A percentile compares a stretch with the other conserved stretches of the same genome.
Evolutionary conservation across 257 asterid species (phyloP).

Genomic region (Nemophila menziesii): DNA sequence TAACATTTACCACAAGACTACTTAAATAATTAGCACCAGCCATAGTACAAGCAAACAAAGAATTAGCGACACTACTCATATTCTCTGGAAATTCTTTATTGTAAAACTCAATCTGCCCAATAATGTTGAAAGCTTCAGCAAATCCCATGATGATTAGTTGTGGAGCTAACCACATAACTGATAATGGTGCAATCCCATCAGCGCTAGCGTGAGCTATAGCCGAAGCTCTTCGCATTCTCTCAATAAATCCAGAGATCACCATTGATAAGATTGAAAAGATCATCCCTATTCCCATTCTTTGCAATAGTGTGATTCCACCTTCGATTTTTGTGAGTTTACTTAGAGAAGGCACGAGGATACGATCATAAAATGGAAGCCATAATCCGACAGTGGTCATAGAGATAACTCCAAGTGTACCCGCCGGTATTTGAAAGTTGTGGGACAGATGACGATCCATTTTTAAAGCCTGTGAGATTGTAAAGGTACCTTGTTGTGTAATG

Average conservation of each 20-base stretch:
- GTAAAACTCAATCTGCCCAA: conserved; percentile 64
- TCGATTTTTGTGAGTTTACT: conserved; percentile 11
- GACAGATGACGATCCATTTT: not conserved
- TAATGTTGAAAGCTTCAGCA: not conserved
- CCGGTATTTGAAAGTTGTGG: not conserved
- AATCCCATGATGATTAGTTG: not conserved
- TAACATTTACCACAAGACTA: conserved; percentile 38
- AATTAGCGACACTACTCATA: conserved; percentile 79
- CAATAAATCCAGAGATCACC: conserved; percentile 1
- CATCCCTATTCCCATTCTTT: conserved; percentile 19
- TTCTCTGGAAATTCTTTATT: conserved; percentile 78
- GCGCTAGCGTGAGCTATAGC: not conserved
- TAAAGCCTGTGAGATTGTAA: not conserved
- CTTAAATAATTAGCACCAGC: conserved; percentile 67
- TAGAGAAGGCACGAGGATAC: conserved; percentile 15
- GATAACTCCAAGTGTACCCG: conserved; percentile 1
- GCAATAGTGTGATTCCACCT: conserved; percentile 18
- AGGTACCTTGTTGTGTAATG: not conserved
- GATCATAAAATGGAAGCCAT: conserved; percentile 21
- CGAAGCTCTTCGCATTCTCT: not conserved
- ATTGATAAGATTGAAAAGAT: conserved; percentile 6
- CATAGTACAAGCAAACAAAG: conserved; percentile 49
- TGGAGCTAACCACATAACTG: not conserved
- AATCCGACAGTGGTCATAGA: conserved; percentile 15
- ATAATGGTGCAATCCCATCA: not conserved